Evolutionary conservation across 2,329 filamentous ascomycete genomes (phyloP).

Genomic region (Sporothrix pallida): DNA sequence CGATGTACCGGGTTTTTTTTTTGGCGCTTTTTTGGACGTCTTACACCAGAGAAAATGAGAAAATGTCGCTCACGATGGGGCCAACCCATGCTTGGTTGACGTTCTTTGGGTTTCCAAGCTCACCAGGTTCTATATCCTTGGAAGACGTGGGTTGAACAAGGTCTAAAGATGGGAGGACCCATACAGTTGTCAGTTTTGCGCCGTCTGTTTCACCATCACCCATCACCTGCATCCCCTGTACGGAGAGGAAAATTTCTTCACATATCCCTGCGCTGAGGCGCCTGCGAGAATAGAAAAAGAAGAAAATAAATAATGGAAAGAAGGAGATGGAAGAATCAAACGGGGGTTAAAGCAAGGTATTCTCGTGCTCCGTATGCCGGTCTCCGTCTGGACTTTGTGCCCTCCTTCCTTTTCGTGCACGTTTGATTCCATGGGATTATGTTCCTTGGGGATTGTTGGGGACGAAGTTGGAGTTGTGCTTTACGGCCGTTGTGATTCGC

Average conservation of each 20-base stretch:
- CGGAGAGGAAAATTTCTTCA: neutral
- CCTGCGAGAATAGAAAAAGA: neutral
- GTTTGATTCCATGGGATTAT: constrained; percentile 1
- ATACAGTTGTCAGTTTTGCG: constrained; percentile 23
- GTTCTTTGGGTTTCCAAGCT: neutral
- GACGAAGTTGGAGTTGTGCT: neutral
- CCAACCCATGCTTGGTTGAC: neutral
- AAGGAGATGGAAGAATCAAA: neutral
- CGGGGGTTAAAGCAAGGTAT: neutral
- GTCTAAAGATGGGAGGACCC: neutral
- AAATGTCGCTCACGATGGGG: neutral
- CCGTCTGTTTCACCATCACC: constrained; percentile 28
- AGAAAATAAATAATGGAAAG: neutral
- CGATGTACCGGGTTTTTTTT: neutral
- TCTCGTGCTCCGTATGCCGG: neutral
- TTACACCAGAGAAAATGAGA: neutral
- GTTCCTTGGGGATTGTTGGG: neutral
- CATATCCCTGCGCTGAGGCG: neutral
- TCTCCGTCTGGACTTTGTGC: neutral
- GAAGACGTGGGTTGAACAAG: too few relatives aligned
- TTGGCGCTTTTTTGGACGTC: neutral
- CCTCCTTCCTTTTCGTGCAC: constrained; percentile 8
- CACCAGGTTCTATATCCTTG: neutral
- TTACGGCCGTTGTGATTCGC: constrained; percentile 24
- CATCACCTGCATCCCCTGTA: constrained; percentile 21